Percentiles rank a stretch among this genome's conserved stretches.
Conservation (phyloP, 306 rosid genomes). For the Geum urbanum region DNA sequence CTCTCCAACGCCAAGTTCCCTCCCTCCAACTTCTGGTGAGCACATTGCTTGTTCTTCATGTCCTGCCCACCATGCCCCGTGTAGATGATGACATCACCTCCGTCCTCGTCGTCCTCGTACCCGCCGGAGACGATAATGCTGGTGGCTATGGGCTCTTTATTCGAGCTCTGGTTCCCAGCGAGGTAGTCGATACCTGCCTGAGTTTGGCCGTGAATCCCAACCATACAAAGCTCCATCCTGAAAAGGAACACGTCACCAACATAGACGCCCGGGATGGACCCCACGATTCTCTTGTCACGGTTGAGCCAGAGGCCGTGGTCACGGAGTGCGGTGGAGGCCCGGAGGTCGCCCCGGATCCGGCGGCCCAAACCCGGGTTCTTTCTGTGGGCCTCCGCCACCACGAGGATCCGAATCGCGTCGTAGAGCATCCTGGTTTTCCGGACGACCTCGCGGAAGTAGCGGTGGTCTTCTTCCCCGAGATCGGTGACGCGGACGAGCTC, state of each 20-base stretch:
- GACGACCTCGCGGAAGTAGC: constrained; percentile 54
- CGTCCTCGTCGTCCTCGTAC: constrained; percentile 82
- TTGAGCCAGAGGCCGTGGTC: constrained; percentile 73
- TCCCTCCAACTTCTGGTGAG: constrained; percentile 81
- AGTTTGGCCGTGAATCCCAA: constrained; percentile 83
- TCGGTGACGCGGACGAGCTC: constrained; percentile 78
- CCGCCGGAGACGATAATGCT: constrained; percentile 92
- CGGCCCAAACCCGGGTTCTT: constrained; percentile 20
- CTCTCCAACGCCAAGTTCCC: constrained; percentile 93
- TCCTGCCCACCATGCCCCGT: constrained; percentile 98
- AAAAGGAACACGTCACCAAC: constrained; percentile 79
- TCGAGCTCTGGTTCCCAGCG: constrained; percentile 74
- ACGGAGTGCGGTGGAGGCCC: constrained; percentile 59
- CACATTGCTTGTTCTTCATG: constrained; percentile 62
- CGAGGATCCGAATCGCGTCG: constrained; percentile 61
- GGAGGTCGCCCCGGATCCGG: constrained; percentile 53
- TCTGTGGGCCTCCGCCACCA: constrained; percentile 47
- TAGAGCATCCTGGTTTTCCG: constrained; percentile 68
- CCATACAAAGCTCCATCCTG: constrained; percentile 80
- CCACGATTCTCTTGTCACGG: constrained; percentile 83
- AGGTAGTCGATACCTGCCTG: constrained; percentile 96
- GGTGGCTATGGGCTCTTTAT: constrained; percentile 89
- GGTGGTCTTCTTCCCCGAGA: constrained; percentile 47
- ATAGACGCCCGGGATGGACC: constrained; percentile 79
- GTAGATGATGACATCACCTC: constrained; percentile 74